Evolutionary conservation across 2,329 filamentous ascomycete species (phyloP), one percentile per base, ranked within the genome.

Genomic region (Zalaria sp.): DNA sequence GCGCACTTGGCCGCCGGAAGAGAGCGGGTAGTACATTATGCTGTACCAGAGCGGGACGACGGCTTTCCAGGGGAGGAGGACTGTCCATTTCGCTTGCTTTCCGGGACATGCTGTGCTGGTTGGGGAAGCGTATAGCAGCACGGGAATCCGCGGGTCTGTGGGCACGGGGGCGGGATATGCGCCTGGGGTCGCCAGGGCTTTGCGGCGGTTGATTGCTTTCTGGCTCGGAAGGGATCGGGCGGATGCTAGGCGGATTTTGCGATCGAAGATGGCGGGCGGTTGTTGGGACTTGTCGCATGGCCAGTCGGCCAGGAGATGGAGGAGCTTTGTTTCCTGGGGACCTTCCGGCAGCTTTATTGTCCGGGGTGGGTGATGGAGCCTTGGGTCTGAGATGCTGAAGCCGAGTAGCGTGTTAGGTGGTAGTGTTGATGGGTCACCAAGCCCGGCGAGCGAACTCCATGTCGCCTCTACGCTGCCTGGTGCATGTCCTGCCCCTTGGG

Each of bases 1-100:
- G 25, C 81, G 72, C 1, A 85, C 82, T 45, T 86, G 93, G 0
- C 81, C 80, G 5, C 87, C 87, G 1, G 79, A 82, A 0, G 79
- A 82, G 1, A 93, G 68, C 0, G 85, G 84, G 45, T 80, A 86
- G 55, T 86, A 86, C 63, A 93, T 81, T 9, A 96, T 63, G 37
- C 77, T 79, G 52, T 89, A 81, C 91, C 91, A 98, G 28, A 95
- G 69, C 0, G 85, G 77, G 31, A 77, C 68, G 31, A 96, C 81
- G 52, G 84, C 94, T 56, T 84, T 87, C 86, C 89, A 95, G 0
- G 91, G 91, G 3, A 91, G 71, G 25, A 96, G 68, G 1, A 96
- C 58, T 0, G 80, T 91, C 86, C 87, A 96, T 0, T 71, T 79
- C 0, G 81, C 81, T 38, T 81, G 77, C 1, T 68, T 43, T 18